Conservation (phyloP, 768 basidiomycete genomes). For the Tricholoma flavovirens region DNA sequence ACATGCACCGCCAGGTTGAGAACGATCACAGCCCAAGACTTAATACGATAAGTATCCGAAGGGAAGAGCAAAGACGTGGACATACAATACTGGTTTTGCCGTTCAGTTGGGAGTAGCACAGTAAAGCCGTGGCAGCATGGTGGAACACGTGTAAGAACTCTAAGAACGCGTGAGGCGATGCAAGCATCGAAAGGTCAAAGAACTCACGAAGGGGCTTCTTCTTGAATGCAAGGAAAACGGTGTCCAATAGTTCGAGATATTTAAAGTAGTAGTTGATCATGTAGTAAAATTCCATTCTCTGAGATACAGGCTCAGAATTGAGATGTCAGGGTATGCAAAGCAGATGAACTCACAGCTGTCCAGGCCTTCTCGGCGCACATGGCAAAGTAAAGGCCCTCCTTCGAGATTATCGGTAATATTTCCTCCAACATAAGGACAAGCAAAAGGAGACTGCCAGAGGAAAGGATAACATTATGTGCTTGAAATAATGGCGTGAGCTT, state of each 20-base stretch:
- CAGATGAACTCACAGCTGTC: constrained; percentile 66
- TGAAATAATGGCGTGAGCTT: constrained; percentile 84
- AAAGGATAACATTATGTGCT: constrained; percentile 85
- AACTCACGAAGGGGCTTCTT: constrained; percentile 91
- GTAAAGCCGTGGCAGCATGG: constrained; percentile 93
- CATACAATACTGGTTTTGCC: constrained; percentile 91
- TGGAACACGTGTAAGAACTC: constrained; percentile 99
- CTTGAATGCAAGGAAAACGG: constrained; percentile 94
- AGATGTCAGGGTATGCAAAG: constrained; percentile 4
- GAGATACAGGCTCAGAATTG: constrained; percentile 4
- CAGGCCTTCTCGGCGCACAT: constrained; percentile 77
- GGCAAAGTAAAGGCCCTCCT: constrained; percentile 64
- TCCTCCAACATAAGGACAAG: constrained; percentile 91
- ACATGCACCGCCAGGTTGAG: constrained; percentile 94
- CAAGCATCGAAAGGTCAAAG: neutral
- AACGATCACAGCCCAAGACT: constrained; percentile 96
- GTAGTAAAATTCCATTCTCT: constrained; percentile 95
- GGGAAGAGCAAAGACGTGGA: constrained; percentile 10
- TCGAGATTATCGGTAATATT: constrained; percentile 73
- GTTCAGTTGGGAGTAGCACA: constrained; percentile 92
- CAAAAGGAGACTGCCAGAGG: constrained; percentile 76
- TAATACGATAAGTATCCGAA: constrained; percentile 9
- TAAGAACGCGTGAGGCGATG: constrained; percentile 25
- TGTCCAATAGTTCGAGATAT: constrained; percentile 94
- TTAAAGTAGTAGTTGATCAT: constrained; percentile 99